Conservation (phyloP, 2,329 filamentous ascomycete species). For the Fusarium sp. region DNA sequence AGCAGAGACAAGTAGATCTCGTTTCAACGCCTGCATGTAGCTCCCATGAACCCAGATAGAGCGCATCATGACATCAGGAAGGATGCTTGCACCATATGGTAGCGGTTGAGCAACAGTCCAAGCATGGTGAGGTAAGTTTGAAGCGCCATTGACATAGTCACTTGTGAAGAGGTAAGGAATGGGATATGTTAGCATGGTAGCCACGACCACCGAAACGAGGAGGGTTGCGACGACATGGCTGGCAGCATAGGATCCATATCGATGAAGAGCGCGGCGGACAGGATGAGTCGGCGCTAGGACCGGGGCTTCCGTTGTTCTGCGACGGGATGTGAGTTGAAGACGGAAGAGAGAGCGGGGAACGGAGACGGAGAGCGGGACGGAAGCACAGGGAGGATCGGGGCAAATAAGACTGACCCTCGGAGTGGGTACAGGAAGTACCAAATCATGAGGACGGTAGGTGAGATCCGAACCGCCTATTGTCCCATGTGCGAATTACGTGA, state of each 20-base stretch:
- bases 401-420: conserved; percentile 71
- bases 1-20: conserved; percentile 73
- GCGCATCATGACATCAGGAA: conserved; percentile 82
- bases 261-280: conserved; percentile 72
- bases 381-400: conserved; percentile 22
- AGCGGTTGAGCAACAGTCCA: conserved; percentile 81
- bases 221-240: conserved; percentile 81
- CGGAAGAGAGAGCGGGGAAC: conserved; percentile 20
- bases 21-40: conserved; percentile 81
- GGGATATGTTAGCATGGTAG: conserved; percentile 78
- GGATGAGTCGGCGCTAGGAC: conserved; percentile 73
- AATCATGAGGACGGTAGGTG: conserved; percentile 66
- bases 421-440: conserved; percentile 84
- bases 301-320: conserved; percentile 80
- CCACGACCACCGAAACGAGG: conserved; percentile 78
- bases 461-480: conserved; percentile 35
- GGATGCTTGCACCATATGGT: conserved; percentile 61
- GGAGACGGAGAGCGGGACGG: conserved; percentile 28
- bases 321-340: conserved; percentile 37
- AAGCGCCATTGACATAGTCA: conserved; percentile 77
- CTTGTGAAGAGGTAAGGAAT: conserved; percentile 80
- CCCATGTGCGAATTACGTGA: conserved; percentile 39
- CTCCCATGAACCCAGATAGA: conserved; percentile 85
- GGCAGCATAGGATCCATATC: conserved; percentile 77
- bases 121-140: conserved; percentile 81